Evolutionary conservation across 2,329 filamentous ascomycete species (phyloP).

Genomic region (Cytospora schulzeri): DNA sequence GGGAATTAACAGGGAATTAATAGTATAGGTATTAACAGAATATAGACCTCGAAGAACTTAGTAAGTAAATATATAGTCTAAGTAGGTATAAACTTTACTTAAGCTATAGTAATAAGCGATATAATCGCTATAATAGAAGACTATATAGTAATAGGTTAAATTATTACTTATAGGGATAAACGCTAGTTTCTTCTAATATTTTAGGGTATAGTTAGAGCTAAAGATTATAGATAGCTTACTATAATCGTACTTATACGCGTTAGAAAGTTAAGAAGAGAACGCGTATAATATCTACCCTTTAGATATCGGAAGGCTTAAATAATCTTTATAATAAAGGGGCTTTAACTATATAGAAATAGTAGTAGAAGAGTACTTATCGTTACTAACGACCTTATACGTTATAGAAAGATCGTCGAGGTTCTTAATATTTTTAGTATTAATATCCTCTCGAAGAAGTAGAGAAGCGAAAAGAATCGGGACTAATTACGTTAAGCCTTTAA

Average conservation of each 20-base stretch:
- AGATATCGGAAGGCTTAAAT: not conserved
- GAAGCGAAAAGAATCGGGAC: not conserved
- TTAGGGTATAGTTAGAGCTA: not conserved
- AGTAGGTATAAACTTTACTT: not conserved
- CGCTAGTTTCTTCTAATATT: not conserved
- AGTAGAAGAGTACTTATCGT: not conserved
- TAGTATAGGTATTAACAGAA: too few relatives aligned
- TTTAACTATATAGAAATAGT: not conserved
- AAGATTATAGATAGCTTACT: not conserved
- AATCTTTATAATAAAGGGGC: not conserved
- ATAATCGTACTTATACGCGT: too few relatives aligned
- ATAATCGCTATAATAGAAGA: not conserved
- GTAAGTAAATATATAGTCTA: not conserved
- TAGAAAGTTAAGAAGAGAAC: too few relatives aligned
- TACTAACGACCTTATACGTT: not conserved
- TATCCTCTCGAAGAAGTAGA: not conserved
- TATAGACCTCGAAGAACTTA: not conserved
- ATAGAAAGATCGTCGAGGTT: not conserved
- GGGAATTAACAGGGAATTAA: not conserved
- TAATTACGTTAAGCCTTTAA: not conserved
- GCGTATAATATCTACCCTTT: too few relatives aligned
- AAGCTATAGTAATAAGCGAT: not conserved
- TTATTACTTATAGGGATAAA: not conserved
- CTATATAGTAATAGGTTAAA: not conserved
- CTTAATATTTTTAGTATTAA: not conserved